phyloP scores from a whole-genome alignment of 768 basidiomycete species.

The Daedaleopsis nitida region DNA sequence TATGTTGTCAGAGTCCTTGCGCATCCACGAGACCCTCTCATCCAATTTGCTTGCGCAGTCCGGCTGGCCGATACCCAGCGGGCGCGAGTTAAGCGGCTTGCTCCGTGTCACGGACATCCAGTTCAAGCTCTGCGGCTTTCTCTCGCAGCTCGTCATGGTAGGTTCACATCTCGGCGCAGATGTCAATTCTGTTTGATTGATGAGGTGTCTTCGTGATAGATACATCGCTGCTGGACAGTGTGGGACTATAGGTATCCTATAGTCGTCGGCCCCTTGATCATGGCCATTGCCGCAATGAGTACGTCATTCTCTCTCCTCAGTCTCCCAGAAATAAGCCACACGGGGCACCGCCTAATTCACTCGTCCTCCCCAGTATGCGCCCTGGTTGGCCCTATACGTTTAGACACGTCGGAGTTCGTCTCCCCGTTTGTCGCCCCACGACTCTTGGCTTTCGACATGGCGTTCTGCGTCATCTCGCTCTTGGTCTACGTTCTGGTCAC shows the following conservation, averaged over 20 bases:
- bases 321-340: background rate
- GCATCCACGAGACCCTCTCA: background rate
- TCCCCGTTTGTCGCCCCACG: slow-evolving; percentile 17
- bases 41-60: background rate
- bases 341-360: background rate
- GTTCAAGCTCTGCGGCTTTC: slow-evolving; percentile 4
- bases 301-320: background rate
- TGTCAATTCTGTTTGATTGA: background rate
- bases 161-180: background rate
- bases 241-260: slow-evolving; percentile 8
- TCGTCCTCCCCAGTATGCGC: slow-evolving; percentile 6
- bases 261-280: slow-evolving; percentile 4
- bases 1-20: background rate
- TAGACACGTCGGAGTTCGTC: slow-evolving; percentile 4
- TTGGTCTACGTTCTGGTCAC: slow-evolving; percentile 7
- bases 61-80: slow-evolving; percentile 2
- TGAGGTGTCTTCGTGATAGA: slow-evolving; percentile 1
- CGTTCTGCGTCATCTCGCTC: slow-evolving; percentile 9
- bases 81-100: slow-evolving; percentile 11
- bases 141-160: slow-evolving; percentile 16
- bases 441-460: slow-evolving; percentile 5
- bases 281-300: slow-evolving; percentile 10
- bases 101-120: slow-evolving; percentile 9
- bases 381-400: slow-evolving; percentile 3
- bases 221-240: slow-evolving; percentile 19